Evolutionary conservation across 805 yeast genomes (phyloP), one percentile per base, ranked within the genome.

Genomic region (Suhomyces pyralidae): DNA sequence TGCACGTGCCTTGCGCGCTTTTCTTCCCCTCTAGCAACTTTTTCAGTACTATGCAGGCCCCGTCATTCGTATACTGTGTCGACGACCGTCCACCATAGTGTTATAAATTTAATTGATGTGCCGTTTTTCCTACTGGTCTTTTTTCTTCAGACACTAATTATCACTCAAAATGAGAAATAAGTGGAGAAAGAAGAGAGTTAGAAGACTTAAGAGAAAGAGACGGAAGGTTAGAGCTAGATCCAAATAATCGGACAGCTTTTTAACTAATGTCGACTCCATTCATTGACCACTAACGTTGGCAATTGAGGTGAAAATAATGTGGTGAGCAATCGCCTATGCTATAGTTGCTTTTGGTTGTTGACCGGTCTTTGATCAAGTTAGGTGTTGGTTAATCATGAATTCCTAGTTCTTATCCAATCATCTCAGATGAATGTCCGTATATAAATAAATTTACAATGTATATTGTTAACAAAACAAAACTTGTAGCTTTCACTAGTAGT

Each of bases 211-310:
- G 90, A 90, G 97, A 86, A 93, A 93, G 96, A 90, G 98, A 88
- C 97, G 98, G 97, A 93, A 93, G 97, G 97, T 93, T 75, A 90
- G 98, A 90, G 98, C 98, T 82, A 91, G 98, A 90, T 90, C 97
- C 85, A 89, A 89, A 86, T 89, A 88, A 88, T 83, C 88, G 87
- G 76, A 73, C 76, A 36, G 42, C 42, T 10, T 38, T 17, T 32
- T 38, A 19, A 38, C 24, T 19, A 8, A 38, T 17, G 42, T 38
- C 24, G 42, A 38, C 17, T 38, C 20, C 20, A 38, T 24, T 19
- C 42, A 38, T 38, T 38, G 42, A 38, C 42, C 42, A 38, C 42
- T 38, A 17, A 19, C 17, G 42, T 38, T 38, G 42, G 42, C 42
- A 38, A 38, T 19, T 38, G 42, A 38, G 42, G 42, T 38, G 42